Evolutionary conservation across 192 early-diverging fungal genomes (phyloP).

Genomic region (Podila minutissima): DNA sequence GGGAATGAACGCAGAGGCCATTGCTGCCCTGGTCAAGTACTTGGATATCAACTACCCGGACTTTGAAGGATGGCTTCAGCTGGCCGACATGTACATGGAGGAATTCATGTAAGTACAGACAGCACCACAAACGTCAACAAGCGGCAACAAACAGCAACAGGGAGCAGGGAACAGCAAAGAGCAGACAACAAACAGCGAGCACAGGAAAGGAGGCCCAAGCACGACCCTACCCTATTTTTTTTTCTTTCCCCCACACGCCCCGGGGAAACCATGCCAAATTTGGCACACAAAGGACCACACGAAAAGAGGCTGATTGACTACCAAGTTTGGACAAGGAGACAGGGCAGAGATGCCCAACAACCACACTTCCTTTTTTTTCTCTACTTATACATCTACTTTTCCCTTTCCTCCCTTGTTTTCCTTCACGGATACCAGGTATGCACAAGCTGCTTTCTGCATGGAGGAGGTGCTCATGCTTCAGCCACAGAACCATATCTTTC

Average conservation of each 20-base stretch:
- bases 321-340: neutral
- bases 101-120: slow-evolving; percentile 62
- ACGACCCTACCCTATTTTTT: neutral
- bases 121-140: neutral
- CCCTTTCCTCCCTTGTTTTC: neutral
- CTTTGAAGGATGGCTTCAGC: slow-evolving; percentile 90
- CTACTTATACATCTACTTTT: neutral
- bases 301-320: too few species aligned
- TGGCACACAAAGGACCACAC: neutral
- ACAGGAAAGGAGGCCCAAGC: neutral
- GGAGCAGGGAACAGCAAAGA: neutral
- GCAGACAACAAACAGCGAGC: neutral
- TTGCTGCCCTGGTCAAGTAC: slow-evolving; percentile 75
- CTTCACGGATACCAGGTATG: slow-evolving; percentile 54
- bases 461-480: slow-evolving; percentile 93
- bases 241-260: neutral
- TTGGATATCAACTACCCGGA: slow-evolving; percentile 89
- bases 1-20: slow-evolving; percentile 75
- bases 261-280: neutral
- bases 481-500: slow-evolving; percentile 86
- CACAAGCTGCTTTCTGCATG: slow-evolving; percentile 89
- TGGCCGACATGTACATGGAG: slow-evolving; percentile 78
- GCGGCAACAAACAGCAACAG: neutral
- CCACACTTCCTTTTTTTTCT: neutral
- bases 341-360: neutral